phyloP scores from a whole-genome alignment of 768 basidiomycete genomes.

The Pleurotus cornucopiae region DNA sequence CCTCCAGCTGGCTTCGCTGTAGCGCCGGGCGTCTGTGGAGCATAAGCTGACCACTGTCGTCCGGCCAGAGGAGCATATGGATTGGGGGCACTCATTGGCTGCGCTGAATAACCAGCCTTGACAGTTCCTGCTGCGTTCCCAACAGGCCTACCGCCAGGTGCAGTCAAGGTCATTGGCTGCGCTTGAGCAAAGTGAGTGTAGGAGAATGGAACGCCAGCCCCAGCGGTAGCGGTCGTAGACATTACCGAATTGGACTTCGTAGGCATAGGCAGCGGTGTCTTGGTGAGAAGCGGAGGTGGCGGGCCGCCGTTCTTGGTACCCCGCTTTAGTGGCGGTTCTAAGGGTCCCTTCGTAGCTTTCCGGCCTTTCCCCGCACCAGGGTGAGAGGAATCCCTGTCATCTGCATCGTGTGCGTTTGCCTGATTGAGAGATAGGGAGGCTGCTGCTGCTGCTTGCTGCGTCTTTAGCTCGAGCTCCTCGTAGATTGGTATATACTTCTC shows the following conservation, averaged over 20 bases:
- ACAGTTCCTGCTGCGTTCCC: conserved; percentile 4
- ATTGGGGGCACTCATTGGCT: conserved; percentile 11
- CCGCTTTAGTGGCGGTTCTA: conserved; percentile 66
- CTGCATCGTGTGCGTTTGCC: neutral
- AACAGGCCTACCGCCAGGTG: neutral
- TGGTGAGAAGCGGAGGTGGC: conserved; percentile 67
- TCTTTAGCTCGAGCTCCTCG: conserved; percentile 66
- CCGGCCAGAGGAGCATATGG: conserved; percentile 12
- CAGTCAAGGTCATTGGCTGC: conserved; percentile 9
- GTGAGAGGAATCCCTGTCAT: conserved; percentile 19
- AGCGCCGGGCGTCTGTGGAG: conserved; percentile 9
- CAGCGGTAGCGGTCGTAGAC: conserved; percentile 14
- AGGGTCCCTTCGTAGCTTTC: conserved; percentile 43
- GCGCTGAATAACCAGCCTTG: conserved; percentile 8
- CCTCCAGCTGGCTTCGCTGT: conserved; percentile 3
- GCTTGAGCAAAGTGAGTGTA: conserved; percentile 5
- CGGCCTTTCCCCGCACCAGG: conserved; percentile 26
- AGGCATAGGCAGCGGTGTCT: conserved; percentile 54
- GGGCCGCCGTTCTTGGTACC: conserved; percentile 61
- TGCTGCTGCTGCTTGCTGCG: conserved; percentile 30
- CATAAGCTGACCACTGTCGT: conserved; percentile 6
- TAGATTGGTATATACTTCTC: conserved; percentile 63
- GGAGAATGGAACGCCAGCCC: conserved; percentile 15
- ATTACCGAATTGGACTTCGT: conserved; percentile 19
- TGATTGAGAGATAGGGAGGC: neutral